Evolutionary conservation across 164 flowering plant species (phyloP).

Genomic region (Kingdonia uniflora): DNA sequence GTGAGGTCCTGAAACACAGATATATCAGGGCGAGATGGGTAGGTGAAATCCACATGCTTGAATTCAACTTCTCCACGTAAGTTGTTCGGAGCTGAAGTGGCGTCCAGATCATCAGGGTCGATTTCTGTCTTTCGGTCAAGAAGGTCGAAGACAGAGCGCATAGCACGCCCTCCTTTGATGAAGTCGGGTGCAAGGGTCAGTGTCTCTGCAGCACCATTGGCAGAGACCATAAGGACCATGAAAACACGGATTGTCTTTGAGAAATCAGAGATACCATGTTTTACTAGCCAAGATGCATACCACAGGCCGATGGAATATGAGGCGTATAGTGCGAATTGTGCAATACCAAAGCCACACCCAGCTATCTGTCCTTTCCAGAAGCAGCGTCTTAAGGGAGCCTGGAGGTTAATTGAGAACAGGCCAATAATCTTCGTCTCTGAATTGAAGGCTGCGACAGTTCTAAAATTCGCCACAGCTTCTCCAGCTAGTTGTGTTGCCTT

Average conservation of each 20-base stretch:
- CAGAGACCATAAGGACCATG: conserved; percentile 99
- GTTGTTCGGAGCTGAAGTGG: conserved; percentile 55
- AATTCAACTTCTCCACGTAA: conserved; percentile 86
- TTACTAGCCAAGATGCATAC: conserved; percentile 98
- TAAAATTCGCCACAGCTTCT: conserved; percentile 85
- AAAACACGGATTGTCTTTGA: conserved; percentile 91
- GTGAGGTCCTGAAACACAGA: conserved; percentile 64
- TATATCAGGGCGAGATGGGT: conserved; percentile 82
- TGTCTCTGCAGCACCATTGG: conserved; percentile 99
- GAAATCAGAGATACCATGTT: conserved; percentile 93
- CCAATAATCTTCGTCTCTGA: conserved; percentile 71
- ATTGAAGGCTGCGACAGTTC: conserved; percentile 96
- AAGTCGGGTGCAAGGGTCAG: conserved; percentile 94
- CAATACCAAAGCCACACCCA: conserved; percentile 83
- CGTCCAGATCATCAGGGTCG: conserved; percentile 82
- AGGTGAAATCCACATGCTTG: conserved; percentile 83
- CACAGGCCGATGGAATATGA: conserved; percentile 94
- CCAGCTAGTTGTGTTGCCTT: conserved; percentile 96
- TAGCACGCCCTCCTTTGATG: conserved; percentile 91
- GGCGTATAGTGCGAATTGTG: conserved; percentile 83
- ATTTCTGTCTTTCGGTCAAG: conserved; percentile 90
- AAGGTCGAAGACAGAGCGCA: conserved; percentile 90
- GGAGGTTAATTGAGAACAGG: conserved; percentile 60
- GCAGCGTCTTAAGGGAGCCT: conserved; percentile 57
- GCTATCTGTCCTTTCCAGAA: conserved; percentile 99